Evolutionary conservation across 768 basidiomycete species (phyloP).

Genomic region (Agrocybe chaxingu): DNA sequence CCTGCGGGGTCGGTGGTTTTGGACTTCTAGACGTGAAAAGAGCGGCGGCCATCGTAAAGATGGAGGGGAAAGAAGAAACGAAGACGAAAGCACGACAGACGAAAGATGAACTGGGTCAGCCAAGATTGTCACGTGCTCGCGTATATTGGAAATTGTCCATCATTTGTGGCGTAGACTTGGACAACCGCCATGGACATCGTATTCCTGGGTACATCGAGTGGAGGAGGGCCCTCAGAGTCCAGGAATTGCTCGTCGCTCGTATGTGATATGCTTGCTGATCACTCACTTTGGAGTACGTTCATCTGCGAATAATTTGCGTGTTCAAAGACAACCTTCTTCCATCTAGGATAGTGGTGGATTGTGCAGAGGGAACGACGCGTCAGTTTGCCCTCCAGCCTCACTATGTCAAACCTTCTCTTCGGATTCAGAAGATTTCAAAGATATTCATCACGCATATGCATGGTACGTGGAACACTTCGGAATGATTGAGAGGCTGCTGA

Average conservation of each 20-base stretch:
- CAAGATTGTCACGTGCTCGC: conserved; percentile 28
- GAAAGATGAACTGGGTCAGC: conserved; percentile 17
- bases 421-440: conserved; percentile 50
- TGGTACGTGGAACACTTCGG: conserved; percentile 34
- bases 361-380: conserved; percentile 75
- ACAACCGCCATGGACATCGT: conserved; percentile 48
- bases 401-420: conserved; percentile 28
- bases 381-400: conserved; percentile 60
- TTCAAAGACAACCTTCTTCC: conserved; percentile 10
- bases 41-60: conserved; percentile 9
- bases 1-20: conserved; percentile 4
- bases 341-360: conserved; percentile 65
- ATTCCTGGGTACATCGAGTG: conserved; percentile 76
- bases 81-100: conserved; percentile 3
- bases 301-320: not conserved
- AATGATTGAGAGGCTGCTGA: not conserved
- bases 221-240: conserved; percentile 70
- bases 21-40: conserved; percentile 5
- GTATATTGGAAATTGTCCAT: not conserved
- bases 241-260: conserved; percentile 77
- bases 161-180: not conserved
- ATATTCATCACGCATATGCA: conserved; percentile 89
- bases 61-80: conserved; percentile 8
- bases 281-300: conserved; percentile 65
- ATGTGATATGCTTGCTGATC: conserved; percentile 51